Conservation (phyloP, 306 rosid genomes). For the Amphicarpaea edgeworthii region DNA sequence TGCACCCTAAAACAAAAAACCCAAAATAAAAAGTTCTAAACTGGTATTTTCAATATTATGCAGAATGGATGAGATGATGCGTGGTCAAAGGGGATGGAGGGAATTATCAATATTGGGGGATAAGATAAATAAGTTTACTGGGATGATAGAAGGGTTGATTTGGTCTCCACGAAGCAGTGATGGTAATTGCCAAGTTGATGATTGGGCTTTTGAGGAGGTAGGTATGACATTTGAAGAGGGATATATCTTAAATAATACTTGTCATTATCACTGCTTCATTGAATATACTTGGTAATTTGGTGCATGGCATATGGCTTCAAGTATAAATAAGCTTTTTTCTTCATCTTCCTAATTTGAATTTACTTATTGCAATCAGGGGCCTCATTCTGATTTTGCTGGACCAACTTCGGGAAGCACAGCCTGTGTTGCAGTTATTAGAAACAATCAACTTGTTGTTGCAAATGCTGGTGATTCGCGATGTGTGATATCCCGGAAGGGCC, state of each 20-base stretch:
- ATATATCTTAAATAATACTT: slow-evolving; percentile 22
- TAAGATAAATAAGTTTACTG: slow-evolving; percentile 88
- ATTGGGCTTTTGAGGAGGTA: slow-evolving; percentile 98
- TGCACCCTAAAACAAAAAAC: neutral
- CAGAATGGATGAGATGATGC: slow-evolving; percentile 99
- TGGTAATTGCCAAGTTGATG: slow-evolving; percentile 63
- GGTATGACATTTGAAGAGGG: slow-evolving; percentile 42
- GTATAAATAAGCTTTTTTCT: slow-evolving; percentile 10
- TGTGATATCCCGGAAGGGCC: slow-evolving; percentile 93
- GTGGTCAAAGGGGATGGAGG: slow-evolving; percentile 99
- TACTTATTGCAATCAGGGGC: slow-evolving; percentile 68
- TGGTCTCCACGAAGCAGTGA: slow-evolving; percentile 91
- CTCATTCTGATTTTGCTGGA: slow-evolving; percentile 94
- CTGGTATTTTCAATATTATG: slow-evolving; percentile 40
- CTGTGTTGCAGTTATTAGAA: slow-evolving; percentile 88
- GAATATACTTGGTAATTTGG: slow-evolving; percentile 37
- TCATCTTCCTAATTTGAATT: slow-evolving; percentile 39
- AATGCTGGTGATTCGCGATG: slow-evolving; percentile 99
- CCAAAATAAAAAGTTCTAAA: slow-evolving; percentile 15
- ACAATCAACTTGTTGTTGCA: slow-evolving; percentile 82
- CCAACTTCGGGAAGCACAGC: slow-evolving; percentile 99
- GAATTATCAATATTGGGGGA: slow-evolving; percentile 94
- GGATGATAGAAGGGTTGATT: slow-evolving; percentile 96
- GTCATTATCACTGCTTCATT: slow-evolving; percentile 21
- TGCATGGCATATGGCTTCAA: slow-evolving; percentile 28